Conservation (phyloP, 129 eudicot genomes). For the Scalesia atractyloides region DNA sequence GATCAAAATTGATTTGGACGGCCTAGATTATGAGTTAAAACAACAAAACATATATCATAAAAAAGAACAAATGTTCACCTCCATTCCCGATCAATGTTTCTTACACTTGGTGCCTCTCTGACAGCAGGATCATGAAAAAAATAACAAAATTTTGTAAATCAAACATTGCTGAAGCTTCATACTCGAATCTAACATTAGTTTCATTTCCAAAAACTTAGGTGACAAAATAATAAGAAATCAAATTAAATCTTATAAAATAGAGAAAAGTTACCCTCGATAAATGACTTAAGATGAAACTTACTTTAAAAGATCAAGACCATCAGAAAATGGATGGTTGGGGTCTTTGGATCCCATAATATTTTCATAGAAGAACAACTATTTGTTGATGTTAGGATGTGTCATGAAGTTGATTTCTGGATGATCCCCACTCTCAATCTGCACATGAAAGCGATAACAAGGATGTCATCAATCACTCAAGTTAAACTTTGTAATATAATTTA, state of each 20-base stretch:
- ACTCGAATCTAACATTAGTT: conserved; percentile 89
- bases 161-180: conserved; percentile 79
- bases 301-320: conserved; percentile 80
- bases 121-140: conserved; percentile 79
- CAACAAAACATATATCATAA: background rate
- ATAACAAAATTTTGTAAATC: conserved; percentile 89
- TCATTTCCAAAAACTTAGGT: conserved; percentile 97
- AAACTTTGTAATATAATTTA: background rate
- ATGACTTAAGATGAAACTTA: conserved; percentile 36
- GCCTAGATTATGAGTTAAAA: no score
- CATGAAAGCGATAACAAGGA: background rate
- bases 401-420: conserved; percentile 77
- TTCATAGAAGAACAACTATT: conserved; percentile 74
- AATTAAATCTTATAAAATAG: background rate
- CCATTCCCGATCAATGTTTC: conserved; percentile 97
- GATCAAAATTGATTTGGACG: no score
- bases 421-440: conserved; percentile 85
- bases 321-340: conserved; percentile 89
- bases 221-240: conserved; percentile 15
- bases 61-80: conserved; percentile 46
- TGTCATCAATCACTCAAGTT: background rate
- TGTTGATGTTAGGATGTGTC: conserved; percentile 94
- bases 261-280: background rate
- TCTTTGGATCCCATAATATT: conserved; percentile 91
- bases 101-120: conserved; percentile 81